Evolutionary conservation across 352 stramenopile genomes (phyloP).

Genomic region (Pythium grandisporangium): DNA sequence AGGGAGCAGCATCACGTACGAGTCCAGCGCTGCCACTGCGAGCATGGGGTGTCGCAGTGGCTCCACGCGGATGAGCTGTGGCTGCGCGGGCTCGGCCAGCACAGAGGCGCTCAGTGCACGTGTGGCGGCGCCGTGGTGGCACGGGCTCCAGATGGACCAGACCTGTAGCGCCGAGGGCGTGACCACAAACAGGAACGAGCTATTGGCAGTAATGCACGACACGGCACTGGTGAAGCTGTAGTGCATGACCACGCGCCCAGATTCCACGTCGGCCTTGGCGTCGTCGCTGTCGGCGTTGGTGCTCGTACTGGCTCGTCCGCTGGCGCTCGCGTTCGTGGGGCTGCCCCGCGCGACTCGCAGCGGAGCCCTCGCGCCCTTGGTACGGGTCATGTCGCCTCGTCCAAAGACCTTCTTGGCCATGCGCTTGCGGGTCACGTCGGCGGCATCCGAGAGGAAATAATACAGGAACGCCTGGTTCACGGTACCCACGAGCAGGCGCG

Average conservation of each 20-base stretch:
- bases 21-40: conserved; percentile 64
- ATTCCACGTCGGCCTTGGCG: conserved; percentile 17
- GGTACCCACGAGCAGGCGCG: conserved; percentile 57
- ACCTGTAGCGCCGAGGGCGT: conserved; percentile 63
- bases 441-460: conserved; percentile 68
- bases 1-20: conserved; percentile 64
- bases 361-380: too few relatives aligned
- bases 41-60: conserved; percentile 9
- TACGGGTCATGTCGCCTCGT: conserved; percentile 33
- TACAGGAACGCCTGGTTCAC: conserved; percentile 65
- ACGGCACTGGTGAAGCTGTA: conserved; percentile 66
- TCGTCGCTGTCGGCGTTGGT: conserved; percentile 13
- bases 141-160: conserved; percentile 84
- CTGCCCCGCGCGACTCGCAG: too few relatives aligned
- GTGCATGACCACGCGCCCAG: conserved; percentile 75
- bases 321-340: too few relatives aligned
- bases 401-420: conserved; percentile 76
- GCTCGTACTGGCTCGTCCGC: conserved; percentile 31
- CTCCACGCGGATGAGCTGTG: conserved; percentile 50
- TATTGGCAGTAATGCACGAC: conserved; percentile 67
- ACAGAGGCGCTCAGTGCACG: conserved; percentile 43
- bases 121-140: conserved; percentile 65
- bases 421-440: conserved; percentile 61
- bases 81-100: conserved; percentile 58
- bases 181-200: conserved; percentile 76